Conservation (phyloP, 2,329 filamentous ascomycete species). For the Penicillium paneum region DNA sequence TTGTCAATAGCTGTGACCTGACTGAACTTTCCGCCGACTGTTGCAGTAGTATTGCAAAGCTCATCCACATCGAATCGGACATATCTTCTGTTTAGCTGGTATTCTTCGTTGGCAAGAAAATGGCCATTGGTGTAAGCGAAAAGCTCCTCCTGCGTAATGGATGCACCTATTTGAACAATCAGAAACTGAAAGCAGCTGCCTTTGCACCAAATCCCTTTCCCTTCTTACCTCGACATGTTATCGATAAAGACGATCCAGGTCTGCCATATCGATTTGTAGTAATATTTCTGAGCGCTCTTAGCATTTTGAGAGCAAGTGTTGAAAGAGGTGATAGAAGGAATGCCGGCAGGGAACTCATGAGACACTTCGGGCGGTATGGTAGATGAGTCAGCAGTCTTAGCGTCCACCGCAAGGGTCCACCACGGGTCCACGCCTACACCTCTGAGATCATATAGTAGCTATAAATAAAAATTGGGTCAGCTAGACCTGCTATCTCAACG, state of each 20-base stretch:
- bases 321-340: background rate
- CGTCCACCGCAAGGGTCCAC: background rate
- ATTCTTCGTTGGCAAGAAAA: background rate
- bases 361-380: background rate
- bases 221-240: conserved; percentile 17
- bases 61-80: background rate
- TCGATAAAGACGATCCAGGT: conserved; percentile 8
- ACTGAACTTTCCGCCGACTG: background rate
- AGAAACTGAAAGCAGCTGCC: conserved; percentile 4
- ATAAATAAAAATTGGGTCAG: background rate
- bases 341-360: background rate
- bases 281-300: conserved; percentile 5
- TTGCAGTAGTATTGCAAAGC: background rate
- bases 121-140: conserved; percentile 10
- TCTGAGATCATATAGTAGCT: background rate
- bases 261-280: background rate
- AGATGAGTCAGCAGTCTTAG: background rate
- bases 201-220: conserved; percentile 2
- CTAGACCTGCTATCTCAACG: too few species aligned
- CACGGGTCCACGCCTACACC: background rate
- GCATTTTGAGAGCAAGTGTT: conserved; percentile 1
- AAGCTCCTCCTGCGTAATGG: conserved; percentile 21
- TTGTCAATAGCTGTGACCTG: background rate
- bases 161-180: conserved; percentile 18
- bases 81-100: background rate